These are phyloP conservation scores for Rhexocercosporidium sp. DNA, from an alignment of 2,329 filamentous ascomycete genomes.

Conservation along the genomic window DNA sequence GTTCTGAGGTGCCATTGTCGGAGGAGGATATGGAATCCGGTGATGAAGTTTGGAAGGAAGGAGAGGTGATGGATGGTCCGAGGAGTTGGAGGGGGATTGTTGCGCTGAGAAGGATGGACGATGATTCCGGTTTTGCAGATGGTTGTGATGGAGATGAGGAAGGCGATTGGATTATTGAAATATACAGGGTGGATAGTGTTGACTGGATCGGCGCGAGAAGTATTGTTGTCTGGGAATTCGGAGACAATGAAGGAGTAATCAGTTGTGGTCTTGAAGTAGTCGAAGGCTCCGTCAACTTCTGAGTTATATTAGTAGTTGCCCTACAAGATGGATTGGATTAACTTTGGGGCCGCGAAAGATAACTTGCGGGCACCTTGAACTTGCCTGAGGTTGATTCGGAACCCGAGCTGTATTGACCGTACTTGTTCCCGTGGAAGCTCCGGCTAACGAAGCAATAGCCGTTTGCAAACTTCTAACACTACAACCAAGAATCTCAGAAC, in stretches of 20 bases:
- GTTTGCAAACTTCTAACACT: neutral
- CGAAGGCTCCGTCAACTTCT: neutral
- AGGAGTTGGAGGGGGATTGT: neutral
- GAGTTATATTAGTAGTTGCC: neutral
- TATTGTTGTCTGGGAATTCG: neutral
- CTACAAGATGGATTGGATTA: neutral
- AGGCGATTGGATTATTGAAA: neutral
- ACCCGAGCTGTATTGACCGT: neutral
- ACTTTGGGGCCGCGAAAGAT: neutral
- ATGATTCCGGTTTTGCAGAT: no score
- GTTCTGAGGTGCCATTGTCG: neutral
- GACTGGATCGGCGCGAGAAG: neutral
- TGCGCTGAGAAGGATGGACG: neutral
- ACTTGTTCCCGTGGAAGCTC: neutral
- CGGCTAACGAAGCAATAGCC: neutral
- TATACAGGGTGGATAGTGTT: neutral
- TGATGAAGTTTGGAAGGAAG: neutral
- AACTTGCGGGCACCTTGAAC: neutral
- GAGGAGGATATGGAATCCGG: neutral
- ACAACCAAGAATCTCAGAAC: neutral
- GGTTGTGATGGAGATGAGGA: neutral
- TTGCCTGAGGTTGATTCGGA: neutral
- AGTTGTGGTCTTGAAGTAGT: neutral
- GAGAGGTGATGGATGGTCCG: neutral
- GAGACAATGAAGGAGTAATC: neutral